Evolutionary conservation across 371 early-diverging fungal species (phyloP), one percentile per base, ranked within the genome.

Genomic region (Saksenaea vasiformis): DNA sequence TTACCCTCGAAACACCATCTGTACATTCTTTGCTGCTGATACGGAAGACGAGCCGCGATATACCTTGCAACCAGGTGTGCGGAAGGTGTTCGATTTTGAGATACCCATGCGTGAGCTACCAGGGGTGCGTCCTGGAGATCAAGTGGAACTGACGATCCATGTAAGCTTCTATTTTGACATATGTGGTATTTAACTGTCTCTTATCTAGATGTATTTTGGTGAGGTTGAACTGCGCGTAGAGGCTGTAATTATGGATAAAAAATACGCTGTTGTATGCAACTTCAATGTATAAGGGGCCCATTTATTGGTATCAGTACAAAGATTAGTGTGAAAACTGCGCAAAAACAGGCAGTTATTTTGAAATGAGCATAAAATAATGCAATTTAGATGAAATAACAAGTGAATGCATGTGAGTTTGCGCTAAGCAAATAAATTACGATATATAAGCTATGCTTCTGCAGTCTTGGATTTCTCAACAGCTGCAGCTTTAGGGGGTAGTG

Each of bases 181-280:
- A 13, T 58, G 31, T n/a, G n/a, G n/a, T n/a, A n/a, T 39, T 35
- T 61, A 19, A 36, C 14, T 17, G 14, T 31, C 35, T 24, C 15
- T 11, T 35, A 31, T 31, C 31, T 17, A 84, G 78, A 86, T 85
- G 84, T 84, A 86, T 55, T 86, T 86, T 71, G 87, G 87, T 56
- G 84, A 85, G 65, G 77, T 84, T 3, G 87, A 86, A 57, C 72
- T 85, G 47, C 76, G 85, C 43, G 87, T 85, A 10, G 87, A 86
- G 65, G 87, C 87, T 2, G 69, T 83, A 24, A 85, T 86, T 38
- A 66, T 79, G 17, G 82, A 83, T 38, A 77, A 80, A 64, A 82
- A 83, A 2, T 82, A 79, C 58, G 68, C 65, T 35, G 77, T 76
- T 17, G 66, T 72, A 1, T 76, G 79, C 66, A 74, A 76, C 56